Evolutionary conservation across 228 moss, liverwort and hornwort genomes (phyloP), one percentile per base, ranked within the genome.

Genomic region (Sphagnum fallax): DNA sequence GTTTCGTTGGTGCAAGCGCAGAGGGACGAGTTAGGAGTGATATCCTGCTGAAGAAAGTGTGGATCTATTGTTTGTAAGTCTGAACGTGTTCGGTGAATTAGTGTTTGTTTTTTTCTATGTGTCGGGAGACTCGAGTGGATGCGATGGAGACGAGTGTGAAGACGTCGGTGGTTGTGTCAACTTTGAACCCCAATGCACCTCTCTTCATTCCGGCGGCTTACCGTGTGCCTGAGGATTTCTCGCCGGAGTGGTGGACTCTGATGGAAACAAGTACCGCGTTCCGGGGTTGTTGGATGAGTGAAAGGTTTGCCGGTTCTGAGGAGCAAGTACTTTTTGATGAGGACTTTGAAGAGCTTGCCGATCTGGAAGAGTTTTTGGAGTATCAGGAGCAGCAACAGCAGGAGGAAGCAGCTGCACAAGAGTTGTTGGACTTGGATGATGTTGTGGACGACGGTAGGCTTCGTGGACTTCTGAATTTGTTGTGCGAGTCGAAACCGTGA

Each of bases 161-260:
- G 73, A 78, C 77, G 4, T 77, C 83, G 50, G 32, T 32, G 32
- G 74, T 79, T 11, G 50, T 73, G 50, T 92, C 92, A 16, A 81
- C 88, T 47, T 80, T 96, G 82, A 96, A 96, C 82, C 96, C 96
- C 66, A 87, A 91, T 78, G 96, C 96, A n/a, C 96, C 96, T 10
- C 49, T 91, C 58, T 96, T 91, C 9, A 78, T 96, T 52, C 96
- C 96, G 4, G 86, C 86, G 5, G 81, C 92, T 1, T 78, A 73
- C 48, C 71, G 77, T 57, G 88, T 82, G 0, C 76, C 84, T 4
- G 95, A 96, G 73, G 96, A 96, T 65, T 96, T 92, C 68, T 96
- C 96, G 1, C 67, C 80, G 0, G 89, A 96, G 77, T 96, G 96
- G 96, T 96, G 91, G 89, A 78, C 64, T 14, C 75, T 96, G 12